phyloP scores from a whole-genome alignment of 1,284 basidiomycete species.

The Phylloboletellus chloephorus region DNA sequence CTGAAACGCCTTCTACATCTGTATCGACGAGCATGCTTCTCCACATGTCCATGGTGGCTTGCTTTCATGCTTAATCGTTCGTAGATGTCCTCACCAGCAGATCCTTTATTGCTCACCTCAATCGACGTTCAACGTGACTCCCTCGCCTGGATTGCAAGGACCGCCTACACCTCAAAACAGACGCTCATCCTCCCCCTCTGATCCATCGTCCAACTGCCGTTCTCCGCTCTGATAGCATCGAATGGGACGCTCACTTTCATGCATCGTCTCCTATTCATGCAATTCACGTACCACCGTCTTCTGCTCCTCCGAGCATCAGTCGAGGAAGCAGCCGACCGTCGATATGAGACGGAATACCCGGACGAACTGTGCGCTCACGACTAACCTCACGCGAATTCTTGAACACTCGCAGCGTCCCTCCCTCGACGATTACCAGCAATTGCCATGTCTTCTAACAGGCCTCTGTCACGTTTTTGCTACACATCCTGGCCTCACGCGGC shows the following conservation, averaged over 20 bases:
- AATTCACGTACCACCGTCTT: conserved; percentile 50
- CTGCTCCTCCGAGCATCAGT: conserved; percentile 43
- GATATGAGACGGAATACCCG: conserved; percentile 61
- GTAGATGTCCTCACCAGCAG: conserved; percentile 82
- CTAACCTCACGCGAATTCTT: conserved; percentile 59
- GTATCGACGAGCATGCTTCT: too few species aligned
- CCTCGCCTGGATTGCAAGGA: conserved; percentile 45
- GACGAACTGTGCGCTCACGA: conserved; percentile 65
- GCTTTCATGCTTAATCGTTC: conserved; percentile 8
- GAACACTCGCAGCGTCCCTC: conserved; percentile 63
- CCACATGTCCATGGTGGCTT: conserved; percentile 76
- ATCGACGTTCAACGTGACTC: conserved; percentile 44
- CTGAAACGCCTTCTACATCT: too few species aligned
- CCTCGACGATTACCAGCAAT: conserved; percentile 69
- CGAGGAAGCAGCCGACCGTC: conserved; percentile 54
- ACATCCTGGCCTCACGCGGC: conserved; percentile 41
- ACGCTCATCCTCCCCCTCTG: conserved; percentile 48
- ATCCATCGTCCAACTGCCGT: conserved; percentile 40
- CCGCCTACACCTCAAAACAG: conserved; percentile 46
- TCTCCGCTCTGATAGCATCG: conserved; percentile 47
- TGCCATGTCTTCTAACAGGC: conserved; percentile 46
- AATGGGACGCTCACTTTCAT: conserved; percentile 18
- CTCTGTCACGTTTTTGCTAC: conserved; percentile 50
- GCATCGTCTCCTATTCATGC: conserved; percentile 24
- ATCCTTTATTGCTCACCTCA: conserved; percentile 73